Conservation (phyloP, 1,284 basidiomycete species). For the Ceratobasidium sp. region DNA sequence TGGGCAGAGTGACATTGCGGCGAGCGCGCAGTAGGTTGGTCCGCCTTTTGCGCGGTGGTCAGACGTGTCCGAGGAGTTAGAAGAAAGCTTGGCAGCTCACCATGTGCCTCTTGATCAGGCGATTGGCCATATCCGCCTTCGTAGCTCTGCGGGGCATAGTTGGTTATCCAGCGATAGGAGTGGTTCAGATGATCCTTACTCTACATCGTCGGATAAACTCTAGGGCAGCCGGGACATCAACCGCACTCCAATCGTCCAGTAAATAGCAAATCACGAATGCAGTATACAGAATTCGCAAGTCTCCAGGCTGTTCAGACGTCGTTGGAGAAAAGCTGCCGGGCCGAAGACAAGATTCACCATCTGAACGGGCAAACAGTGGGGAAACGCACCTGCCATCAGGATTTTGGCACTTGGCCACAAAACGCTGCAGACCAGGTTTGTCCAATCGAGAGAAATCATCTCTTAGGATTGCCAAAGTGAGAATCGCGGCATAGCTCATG, state of each 20-base stretch:
- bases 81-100: slow-evolving; percentile 58
- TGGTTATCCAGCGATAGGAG: slow-evolving; percentile 8
- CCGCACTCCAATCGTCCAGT: slow-evolving; percentile 81
- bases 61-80: background rate
- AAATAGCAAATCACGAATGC: slow-evolving; percentile 86
- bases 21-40: slow-evolving; percentile 92
- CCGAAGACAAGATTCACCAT: background rate
- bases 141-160: slow-evolving; percentile 71
- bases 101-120: slow-evolving; percentile 87
- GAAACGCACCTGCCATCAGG: slow-evolving; percentile 79
- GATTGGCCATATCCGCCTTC: slow-evolving; percentile 93
- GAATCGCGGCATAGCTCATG: slow-evolving; percentile 90
- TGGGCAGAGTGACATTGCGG: slow-evolving; percentile 68
- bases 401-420: slow-evolving; percentile 79
- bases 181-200: slow-evolving; percentile 63
- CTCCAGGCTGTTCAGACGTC: slow-evolving; percentile 71
- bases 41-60: slow-evolving; percentile 70
- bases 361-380: background rate
- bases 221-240: slow-evolving; percentile 73
- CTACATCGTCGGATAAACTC: slow-evolving; percentile 76
- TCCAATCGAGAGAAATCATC: slow-evolving; percentile 82
- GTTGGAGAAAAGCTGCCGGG: slow-evolving; percentile 79
- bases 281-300: slow-evolving; percentile 89
- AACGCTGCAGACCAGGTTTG: slow-evolving; percentile 69
- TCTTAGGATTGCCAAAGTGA: slow-evolving; percentile 84